Conservation (phyloP, 257 asterid species). For the Solanum chmielewskii region DNA sequence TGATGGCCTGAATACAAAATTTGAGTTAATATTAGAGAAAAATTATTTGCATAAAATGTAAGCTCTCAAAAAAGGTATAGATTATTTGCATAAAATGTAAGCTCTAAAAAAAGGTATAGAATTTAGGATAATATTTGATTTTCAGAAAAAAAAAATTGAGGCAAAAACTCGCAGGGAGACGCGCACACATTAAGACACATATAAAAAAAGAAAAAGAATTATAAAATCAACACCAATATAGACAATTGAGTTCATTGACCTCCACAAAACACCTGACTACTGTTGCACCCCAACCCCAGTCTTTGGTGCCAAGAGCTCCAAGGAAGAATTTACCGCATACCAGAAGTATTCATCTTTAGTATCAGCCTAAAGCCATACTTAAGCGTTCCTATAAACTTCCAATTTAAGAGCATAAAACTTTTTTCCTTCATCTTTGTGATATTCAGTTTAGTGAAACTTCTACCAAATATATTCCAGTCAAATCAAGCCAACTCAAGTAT, state of each 20-base stretch:
- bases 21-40: background rate
- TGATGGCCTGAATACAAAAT: constrained; percentile 58
- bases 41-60: background rate
- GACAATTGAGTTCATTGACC: background rate
- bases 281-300: background rate
- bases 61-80: background rate
- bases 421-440: background rate
- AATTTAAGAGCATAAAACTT: background rate
- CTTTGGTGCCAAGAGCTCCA: background rate
- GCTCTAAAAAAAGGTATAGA: background rate
- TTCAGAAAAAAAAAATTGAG: background rate
- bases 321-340: background rate
- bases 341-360: background rate
- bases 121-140: background rate
- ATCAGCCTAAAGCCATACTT: background rate
- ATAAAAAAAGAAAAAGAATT: background rate
- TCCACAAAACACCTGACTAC: background rate
- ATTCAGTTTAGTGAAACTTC: background rate
- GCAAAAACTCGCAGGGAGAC: background rate
- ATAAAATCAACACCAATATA: background rate
- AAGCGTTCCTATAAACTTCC: background rate
- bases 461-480: background rate
- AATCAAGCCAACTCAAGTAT: background rate
- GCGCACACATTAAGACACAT: background rate
- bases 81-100: background rate